Conservation (phyloP, 2,329 filamentous ascomycete genomes). For the Fusarium mangiferae region DNA sequence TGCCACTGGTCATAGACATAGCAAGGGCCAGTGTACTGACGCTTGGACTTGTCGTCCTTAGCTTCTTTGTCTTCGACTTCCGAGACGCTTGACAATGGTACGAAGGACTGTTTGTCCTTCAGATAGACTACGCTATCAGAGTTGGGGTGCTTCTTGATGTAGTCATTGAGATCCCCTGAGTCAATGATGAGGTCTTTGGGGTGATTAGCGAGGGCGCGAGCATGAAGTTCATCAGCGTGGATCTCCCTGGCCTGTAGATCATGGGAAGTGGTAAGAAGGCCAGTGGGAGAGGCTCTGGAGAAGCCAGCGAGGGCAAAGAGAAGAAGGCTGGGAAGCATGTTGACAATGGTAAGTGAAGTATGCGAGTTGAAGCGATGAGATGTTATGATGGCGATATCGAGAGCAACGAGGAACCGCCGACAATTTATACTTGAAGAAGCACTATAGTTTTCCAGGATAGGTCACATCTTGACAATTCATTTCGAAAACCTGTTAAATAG, state of each 20-base stretch:
- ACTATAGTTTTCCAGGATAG: rapidly evolving
- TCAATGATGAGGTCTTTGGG: background rate
- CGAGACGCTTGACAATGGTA: background rate
- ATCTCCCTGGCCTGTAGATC: background rate
- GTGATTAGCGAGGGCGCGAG: rapidly evolving
- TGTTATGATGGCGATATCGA: too few species aligned
- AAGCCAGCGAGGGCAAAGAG: background rate
- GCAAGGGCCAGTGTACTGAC: background rate
- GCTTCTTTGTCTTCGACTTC: background rate
- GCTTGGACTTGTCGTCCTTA: background rate
- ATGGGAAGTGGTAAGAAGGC: background rate
- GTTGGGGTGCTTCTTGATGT: background rate
- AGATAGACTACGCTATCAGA: background rate
- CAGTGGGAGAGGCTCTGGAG: background rate
- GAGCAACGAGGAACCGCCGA: rapidly evolving
- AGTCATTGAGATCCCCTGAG: background rate
- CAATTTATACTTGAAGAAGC: background rate
- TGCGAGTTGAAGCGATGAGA: background rate
- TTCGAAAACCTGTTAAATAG: background rate
- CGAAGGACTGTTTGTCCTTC: background rate
- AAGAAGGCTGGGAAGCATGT: background rate
- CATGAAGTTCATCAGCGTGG: background rate
- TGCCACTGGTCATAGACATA: background rate
- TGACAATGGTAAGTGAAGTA: too few species aligned
- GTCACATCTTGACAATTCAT: background rate